Percentiles rank a stretch among this genome's conserved stretches.
phyloP scores from a whole-genome alignment of 192 early-diverging fungal genomes.

The Rhizophagus sp. region DNA sequence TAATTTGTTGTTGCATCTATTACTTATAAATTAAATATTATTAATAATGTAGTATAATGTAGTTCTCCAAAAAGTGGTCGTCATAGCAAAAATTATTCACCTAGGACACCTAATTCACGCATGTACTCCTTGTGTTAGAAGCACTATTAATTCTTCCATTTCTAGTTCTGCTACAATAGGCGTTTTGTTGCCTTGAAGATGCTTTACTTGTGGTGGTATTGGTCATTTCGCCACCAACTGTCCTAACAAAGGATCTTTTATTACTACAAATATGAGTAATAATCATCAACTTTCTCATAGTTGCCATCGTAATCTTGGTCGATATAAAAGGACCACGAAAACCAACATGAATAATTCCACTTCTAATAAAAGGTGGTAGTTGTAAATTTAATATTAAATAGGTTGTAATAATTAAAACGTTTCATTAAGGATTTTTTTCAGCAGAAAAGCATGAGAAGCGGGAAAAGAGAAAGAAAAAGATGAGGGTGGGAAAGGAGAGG shows the following conservation, averaged over 20 bases:
- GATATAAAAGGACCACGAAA: background rate
- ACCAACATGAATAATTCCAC: background rate
- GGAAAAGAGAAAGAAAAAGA: too few relatives aligned
- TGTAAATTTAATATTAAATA: background rate
- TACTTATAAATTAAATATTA: too few relatives aligned
- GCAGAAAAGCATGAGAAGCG: too few relatives aligned
- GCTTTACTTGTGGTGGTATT: constrained; percentile 18
- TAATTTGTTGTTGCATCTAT: too few relatives aligned
- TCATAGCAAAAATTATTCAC: background rate
- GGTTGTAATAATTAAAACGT: background rate
- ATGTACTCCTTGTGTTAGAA: background rate
- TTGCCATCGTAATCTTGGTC: background rate
- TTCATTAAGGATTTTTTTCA: too few relatives aligned
- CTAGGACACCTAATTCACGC: background rate
- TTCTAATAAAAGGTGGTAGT: background rate
- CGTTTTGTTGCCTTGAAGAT: constrained; percentile 16
- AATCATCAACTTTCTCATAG: background rate
- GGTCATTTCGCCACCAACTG: constrained; percentile 13
- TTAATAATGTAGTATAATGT: too few relatives aligned
- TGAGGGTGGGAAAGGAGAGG: too few relatives aligned
- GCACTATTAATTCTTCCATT: background rate
- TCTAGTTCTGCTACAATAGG: background rate
- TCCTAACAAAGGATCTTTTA: constrained; percentile 1
- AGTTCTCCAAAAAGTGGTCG: background rate
- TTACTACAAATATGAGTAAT: background rate